Percentiles rank a stretch among this genome's conserved stretches.
These are phyloP conservation scores for Populus alba DNA, from an alignment of 345 rosid genomes.

Conservation along the genomic window DNA sequence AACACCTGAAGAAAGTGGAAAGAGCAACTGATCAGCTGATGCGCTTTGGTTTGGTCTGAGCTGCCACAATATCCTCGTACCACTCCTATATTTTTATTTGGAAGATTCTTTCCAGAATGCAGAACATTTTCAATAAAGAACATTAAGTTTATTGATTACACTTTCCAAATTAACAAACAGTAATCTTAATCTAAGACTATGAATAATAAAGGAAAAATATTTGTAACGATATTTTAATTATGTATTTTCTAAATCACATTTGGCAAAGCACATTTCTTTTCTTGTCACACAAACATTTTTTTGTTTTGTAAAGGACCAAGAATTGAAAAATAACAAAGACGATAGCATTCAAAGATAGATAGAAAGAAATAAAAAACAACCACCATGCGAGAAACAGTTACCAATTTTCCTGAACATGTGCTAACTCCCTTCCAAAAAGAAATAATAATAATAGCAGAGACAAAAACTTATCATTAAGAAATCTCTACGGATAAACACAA, in stretches of 20 bases:
- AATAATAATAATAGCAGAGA: neutral
- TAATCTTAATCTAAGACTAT: neutral
- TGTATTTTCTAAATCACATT: neutral
- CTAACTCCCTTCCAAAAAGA: neutral
- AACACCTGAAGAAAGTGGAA: neutral
- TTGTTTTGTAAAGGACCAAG: neutral
- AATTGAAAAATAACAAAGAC: neutral
- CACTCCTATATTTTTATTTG: neutral
- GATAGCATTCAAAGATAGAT: neutral
- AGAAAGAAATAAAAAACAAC: neutral
- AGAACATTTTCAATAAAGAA: neutral
- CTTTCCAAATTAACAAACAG: neutral
- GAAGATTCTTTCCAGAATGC: neutral
- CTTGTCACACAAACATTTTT: neutral
- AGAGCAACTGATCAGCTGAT: neutral
- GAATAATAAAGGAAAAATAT: neutral
- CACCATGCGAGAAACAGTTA: neutral
- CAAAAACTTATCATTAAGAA: neutral
- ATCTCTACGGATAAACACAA: neutral
- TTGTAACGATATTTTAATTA: neutral
- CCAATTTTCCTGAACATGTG: neutral
- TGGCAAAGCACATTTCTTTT: neutral
- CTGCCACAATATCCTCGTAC: neutral
- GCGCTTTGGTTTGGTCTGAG: neutral
- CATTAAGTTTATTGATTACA: neutral